Evolutionary conservation across 2,329 filamentous ascomycete species (phyloP), one percentile per base, ranked within the genome.

Genomic region (Penicillium italicum): DNA sequence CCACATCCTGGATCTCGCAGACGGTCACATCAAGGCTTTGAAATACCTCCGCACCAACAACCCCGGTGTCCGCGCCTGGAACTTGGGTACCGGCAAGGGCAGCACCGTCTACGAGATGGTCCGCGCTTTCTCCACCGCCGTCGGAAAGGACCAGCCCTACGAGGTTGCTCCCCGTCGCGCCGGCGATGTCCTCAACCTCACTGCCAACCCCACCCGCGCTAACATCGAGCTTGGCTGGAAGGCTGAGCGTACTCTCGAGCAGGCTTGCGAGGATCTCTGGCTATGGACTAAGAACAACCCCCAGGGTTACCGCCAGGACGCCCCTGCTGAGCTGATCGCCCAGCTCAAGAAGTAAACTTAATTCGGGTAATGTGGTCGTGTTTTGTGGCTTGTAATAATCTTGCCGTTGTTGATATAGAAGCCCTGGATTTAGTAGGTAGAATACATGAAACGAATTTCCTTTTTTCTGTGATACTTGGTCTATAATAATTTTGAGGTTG

Each of bases 51-150:
- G 79, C 55, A 77, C 77, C 33, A 80, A 72, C 63, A 72, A 72
- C 70, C 93, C 94, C 18, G 94, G 94, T 54, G 89, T 97, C 64
- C 89, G 90, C 73, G 92, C 91, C 54, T 99, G 93, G 93, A 99
- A 99, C 77, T 75, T 99, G 64, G 95, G 95, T 56, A 96, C 92
- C 0, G 94, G 94, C 59, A 90, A 88, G 66, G 94, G 94, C 65
- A 95, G 89, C 76, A 99, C 94, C 22, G 94, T 99, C 55, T 94
- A 92, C 71, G 92, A 99, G 74, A 99, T 99, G 80, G 87, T 99
- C 83, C 90, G 93, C 65, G 92, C 94, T 51, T 99, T 99, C 79
- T 89, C 86, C 77, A 77, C 84, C 48, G 91, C 90, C 18, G 92
- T 97, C 22, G 94, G 94, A 59, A 88, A 86, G 48, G 85, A 94